Conservation (phyloP, 2,329 filamentous ascomycete genomes). For the Calonectria henricotiae region DNA sequence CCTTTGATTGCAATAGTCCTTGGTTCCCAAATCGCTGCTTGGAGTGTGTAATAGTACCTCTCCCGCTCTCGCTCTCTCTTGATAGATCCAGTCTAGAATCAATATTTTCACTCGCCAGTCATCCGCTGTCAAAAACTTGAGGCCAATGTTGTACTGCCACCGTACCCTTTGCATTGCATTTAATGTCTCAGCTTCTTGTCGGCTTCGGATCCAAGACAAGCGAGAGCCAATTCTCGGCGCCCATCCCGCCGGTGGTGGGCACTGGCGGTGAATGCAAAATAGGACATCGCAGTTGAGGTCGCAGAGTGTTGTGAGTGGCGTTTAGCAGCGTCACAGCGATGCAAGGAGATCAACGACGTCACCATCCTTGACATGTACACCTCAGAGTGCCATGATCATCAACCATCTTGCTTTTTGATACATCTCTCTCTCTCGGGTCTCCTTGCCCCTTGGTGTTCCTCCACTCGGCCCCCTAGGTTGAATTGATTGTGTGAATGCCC, state of each 20-base stretch:
- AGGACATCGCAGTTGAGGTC: slow-evolving; percentile 19
- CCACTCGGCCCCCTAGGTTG: slow-evolving; percentile 18
- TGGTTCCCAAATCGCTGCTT: not conserved
- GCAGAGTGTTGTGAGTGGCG: slow-evolving; percentile 18
- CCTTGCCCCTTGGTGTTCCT: slow-evolving; percentile 10
- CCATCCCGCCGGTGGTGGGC: not conserved
- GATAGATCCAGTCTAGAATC: not conserved
- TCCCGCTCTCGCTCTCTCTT: not conserved
- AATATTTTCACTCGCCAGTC: slow-evolving; percentile 38
- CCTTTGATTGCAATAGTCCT: not conserved
- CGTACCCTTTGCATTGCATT: slow-evolving; percentile 5
- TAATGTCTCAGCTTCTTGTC: slow-evolving; percentile 4
- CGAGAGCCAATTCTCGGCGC: slow-evolving; percentile 6
- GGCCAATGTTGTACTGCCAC: slow-evolving; percentile 5
- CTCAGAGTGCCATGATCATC: not conserved
- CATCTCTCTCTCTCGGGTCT: not conserved
- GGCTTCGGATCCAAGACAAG: slow-evolving; percentile 6
- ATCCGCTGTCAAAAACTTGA: slow-evolving; percentile 39
- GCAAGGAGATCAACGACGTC: slow-evolving; percentile 30
- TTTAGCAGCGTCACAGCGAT: slow-evolving; percentile 25
- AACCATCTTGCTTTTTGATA: not conserved
- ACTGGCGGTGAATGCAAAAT: slow-evolving; percentile 36
- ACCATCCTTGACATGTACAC: slow-evolving; percentile 22
- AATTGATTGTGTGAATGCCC: not conserved
- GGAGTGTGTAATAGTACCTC: not conserved